phyloP scores from a whole-genome alignment of 2,329 filamentous ascomycete genomes.

The Aspergillus pseudoglaucus region DNA sequence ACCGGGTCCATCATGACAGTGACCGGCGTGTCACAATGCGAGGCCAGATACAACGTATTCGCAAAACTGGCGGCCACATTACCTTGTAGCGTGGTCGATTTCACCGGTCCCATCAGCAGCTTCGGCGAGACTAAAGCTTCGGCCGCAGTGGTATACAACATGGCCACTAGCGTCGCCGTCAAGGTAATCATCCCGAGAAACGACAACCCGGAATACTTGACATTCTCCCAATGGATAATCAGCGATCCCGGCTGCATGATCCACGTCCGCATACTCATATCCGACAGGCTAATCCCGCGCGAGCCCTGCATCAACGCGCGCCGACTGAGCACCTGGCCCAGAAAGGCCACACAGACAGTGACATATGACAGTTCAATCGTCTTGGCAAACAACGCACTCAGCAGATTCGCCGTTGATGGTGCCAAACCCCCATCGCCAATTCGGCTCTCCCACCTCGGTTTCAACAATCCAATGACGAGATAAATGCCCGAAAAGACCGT shows the following conservation, averaged over 20 bases:
- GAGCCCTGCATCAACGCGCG: constrained; percentile 57
- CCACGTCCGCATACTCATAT: constrained; percentile 74
- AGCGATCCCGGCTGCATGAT: constrained; percentile 66
- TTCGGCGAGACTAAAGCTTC: too few relatives aligned
- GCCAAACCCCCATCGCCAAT: too few relatives aligned
- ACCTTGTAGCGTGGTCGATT: too few relatives aligned
- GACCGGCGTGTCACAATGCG: constrained; percentile 23
- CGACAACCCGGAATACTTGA: constrained; percentile 58
- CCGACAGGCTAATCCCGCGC: constrained; percentile 64
- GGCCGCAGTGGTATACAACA: too few relatives aligned
- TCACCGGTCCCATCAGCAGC: too few relatives aligned
- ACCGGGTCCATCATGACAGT: constrained; percentile 32
- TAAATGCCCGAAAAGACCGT: too few relatives aligned
- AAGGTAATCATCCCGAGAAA: constrained; percentile 60
- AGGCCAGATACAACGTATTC: too few relatives aligned
- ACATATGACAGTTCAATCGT: constrained; percentile 72
- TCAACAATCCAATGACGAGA: too few relatives aligned
- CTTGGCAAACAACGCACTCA: constrained; percentile 51
- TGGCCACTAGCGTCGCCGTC: constrained; percentile 50
- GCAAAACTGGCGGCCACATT: too few relatives aligned
- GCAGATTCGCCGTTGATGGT: too few relatives aligned
- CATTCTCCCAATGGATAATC: constrained; percentile 60
- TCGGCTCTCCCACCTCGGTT: too few relatives aligned
- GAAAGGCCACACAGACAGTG: constrained; percentile 66
- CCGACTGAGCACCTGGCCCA: constrained; percentile 69